Base-by-base conservation (phyloP, 2,329 filamentous ascomycete genomes). In the Graphilbum fragrans region DNA sequence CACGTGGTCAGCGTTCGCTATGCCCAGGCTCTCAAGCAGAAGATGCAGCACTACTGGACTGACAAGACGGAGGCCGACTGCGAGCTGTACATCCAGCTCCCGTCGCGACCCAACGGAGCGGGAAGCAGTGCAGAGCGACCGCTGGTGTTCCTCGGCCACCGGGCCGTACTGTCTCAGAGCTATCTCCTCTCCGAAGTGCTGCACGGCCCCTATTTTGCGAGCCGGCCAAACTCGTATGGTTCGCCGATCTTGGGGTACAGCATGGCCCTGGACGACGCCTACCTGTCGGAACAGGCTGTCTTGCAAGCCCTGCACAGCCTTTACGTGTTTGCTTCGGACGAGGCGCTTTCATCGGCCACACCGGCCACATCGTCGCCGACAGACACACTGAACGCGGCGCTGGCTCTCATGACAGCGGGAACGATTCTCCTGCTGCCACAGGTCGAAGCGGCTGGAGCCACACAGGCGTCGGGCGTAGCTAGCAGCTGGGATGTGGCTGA, bases 401-500 rank as follows among this genome's bases (percentile, higher is more conserved):
- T 51, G 12, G 44, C 48, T 16, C 44, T 42, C 37, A 5, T 47
- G 36, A 33, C 48, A 11, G 46, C 49, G 1, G 48, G 49, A 5
- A 49, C 46, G 27, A 10, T 51, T 3, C 37, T 51, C 4, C 45
- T 47, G 46, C 41, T 49, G n/a, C 38, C 44, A 12, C 31, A 40
- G 16, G 48, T 49, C 16, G 46, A 51, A 21, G 14, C 16, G 3
- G 38, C 32, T 3, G 45, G 35, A 2, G 35, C 44, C 1, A 47
- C 48, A n/a, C 43, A 49, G 18, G 41, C 42, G 4, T 14, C 23
- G 7, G 44, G 35, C 3, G 33, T 47, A 19, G 29, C 51, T 7
- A 37, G 35, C 29, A 8, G 17, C 34, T 52, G 50, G 50, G 42
- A 41, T 12, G 45, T 42, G 4, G 33, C 51, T 4, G 50, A 52